These are phyloP conservation scores for Phialemoniopsis sp. DNA, from an alignment of 2,329 filamentous ascomycete genomes.

Conservation along the genomic window DNA sequence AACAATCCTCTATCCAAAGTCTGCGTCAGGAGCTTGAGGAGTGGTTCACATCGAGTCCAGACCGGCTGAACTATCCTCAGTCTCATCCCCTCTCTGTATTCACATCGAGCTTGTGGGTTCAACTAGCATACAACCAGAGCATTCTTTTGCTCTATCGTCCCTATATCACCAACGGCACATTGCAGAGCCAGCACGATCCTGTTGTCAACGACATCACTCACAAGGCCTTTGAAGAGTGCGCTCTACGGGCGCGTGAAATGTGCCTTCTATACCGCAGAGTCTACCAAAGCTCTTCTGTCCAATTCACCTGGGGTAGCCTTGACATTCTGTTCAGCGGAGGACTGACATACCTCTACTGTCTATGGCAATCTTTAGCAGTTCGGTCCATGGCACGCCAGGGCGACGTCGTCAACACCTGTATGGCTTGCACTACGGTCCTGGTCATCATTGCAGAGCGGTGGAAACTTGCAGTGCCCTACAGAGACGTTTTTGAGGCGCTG, in stretches of 20 bases:
- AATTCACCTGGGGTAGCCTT: conserved; percentile 26
- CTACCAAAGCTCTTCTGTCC: conserved; percentile 19
- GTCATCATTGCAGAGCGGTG: conserved; percentile 29
- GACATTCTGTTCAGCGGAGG: conserved; percentile 28
- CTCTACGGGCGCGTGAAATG: conserved; percentile 16
- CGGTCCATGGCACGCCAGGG: conserved; percentile 6
- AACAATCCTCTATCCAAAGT: conserved; percentile 7
- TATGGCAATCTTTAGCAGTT: conserved; percentile 16
- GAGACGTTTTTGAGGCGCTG: conserved; percentile 24
- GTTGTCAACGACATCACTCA: background rate
- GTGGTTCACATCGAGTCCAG: conserved; percentile 16
- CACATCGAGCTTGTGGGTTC: conserved; percentile 30
- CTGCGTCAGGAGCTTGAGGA: conserved; percentile 19
- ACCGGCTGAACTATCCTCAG: conserved; percentile 2
- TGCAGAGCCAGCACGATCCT: background rate
- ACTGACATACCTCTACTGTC: conserved; percentile 27
- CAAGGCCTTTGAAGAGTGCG: conserved; percentile 10
- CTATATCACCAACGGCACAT: conserved; percentile 10
- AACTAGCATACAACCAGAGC: conserved; percentile 29
- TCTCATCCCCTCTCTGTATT: conserved; percentile 21
- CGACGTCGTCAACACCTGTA: conserved; percentile 23
- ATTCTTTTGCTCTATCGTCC: conserved; percentile 30
- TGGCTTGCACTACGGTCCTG: conserved; percentile 26
- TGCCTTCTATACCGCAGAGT: conserved; percentile 27
- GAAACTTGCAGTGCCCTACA: conserved; percentile 21